Conservation (phyloP, 495 filamentous ascomycete genomes). For the Penicillium paxilli region DNA sequence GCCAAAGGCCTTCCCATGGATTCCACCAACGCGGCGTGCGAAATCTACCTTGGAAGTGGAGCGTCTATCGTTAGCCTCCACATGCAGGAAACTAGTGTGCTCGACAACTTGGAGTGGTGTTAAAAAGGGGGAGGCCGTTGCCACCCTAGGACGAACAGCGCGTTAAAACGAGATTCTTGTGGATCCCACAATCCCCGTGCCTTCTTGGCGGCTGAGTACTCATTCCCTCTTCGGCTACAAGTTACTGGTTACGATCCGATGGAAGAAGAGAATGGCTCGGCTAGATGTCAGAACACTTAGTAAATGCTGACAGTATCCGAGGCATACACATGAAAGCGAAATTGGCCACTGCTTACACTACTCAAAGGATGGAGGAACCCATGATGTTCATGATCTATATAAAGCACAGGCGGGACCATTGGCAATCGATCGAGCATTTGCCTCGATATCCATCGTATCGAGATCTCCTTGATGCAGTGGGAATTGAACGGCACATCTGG, state of each 20-base stretch:
- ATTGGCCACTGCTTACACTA: background rate
- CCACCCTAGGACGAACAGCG: constrained; percentile 2
- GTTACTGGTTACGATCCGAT: background rate
- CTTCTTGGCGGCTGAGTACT: background rate
- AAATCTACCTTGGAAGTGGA: constrained; percentile 4
- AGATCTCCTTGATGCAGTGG: constrained; percentile 5
- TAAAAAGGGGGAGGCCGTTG: constrained; percentile 5
- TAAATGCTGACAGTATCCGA: background rate
- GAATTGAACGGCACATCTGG: background rate
- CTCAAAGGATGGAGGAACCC: background rate
- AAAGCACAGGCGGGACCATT: background rate
- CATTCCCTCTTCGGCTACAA: background rate
- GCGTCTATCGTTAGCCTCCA: background rate
- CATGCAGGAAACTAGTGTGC: constrained; percentile 10
- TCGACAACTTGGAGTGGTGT: constrained; percentile 1
- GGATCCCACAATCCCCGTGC: background rate
- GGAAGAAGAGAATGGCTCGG: background rate
- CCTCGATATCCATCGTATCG: background rate
- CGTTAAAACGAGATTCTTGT: constrained; percentile 2
- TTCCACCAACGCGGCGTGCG: constrained; percentile 7
- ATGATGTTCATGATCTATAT: background rate
- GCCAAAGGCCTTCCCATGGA: background rate
- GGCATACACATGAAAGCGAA: background rate
- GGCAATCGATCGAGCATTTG: background rate
- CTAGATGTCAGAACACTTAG: background rate